Evolutionary conservation across 1,284 basidiomycete genomes (phyloP), one percentile per base, ranked within the genome.

Genomic region (Ceratobasidium sp.): DNA sequence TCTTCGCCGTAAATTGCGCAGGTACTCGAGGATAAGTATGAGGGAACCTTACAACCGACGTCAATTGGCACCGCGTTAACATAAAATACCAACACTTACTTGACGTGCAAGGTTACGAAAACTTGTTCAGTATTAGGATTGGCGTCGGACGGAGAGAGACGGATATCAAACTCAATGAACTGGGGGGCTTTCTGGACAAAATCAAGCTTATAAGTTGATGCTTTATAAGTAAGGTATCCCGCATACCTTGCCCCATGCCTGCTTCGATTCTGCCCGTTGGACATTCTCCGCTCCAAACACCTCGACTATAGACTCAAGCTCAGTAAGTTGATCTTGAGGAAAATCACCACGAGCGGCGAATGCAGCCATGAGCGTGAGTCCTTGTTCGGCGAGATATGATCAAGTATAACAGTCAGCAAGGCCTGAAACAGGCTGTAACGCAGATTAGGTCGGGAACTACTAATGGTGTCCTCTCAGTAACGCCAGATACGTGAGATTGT

Each of bases 201-300:
- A 0, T 60, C 3, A 50, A 57, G 60, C 65, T 52, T 38, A 54
- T 14, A 20, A 46, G 18, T 16, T 3, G 20, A n/a, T 44, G 67
- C 44, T 33, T 50, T 35, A 7, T 30, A 27, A 18, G 4, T 27
- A 35, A 46, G 44, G 27, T 48, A 1, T 35, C 30, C 18, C 59
- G 16, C 62, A 33, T 30, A 76, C 73, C 64, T 76, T 76, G 55
- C 69, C 69, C 73, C 73, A 76, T 27, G 73, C 73, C 33, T 76
- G 73, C 52, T 48, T 76, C 20, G 62, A 38, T 57, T 76, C 62
- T 30, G 57, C 5, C n/a, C 52, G 46, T 41, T 66, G 50, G 18
- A 76, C 73, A 57, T 76, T 76, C 38, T 76, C 73, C 18, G 73
- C n/a, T 30, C 73, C 73, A 67, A 66, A 76, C 4, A 76, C 73